phyloP scores from a whole-genome alignment of 805 yeast genomes.

The Phaffomyces thermotolerans region DNA sequence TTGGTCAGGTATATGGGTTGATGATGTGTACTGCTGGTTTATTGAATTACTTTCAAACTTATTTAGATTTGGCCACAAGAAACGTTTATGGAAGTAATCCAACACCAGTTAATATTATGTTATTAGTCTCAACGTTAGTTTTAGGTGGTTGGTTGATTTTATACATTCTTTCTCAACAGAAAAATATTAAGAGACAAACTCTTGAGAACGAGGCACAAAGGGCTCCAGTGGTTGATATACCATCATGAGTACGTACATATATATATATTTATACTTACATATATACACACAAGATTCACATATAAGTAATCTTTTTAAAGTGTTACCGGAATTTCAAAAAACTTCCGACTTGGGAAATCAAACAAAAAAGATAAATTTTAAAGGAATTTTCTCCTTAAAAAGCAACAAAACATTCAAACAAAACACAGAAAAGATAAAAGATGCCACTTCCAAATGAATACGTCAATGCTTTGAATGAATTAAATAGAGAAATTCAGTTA shows the following conservation, averaged over 20 bases:
- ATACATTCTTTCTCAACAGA: slow-evolving; percentile 30
- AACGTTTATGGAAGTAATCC: slow-evolving; percentile 66
- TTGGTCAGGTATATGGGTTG: slow-evolving; percentile 87
- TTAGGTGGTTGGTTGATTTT: slow-evolving; percentile 23
- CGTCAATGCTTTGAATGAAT: slow-evolving; percentile 50
- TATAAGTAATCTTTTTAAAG: too few relatives aligned
- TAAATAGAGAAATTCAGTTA: slow-evolving; percentile 48
- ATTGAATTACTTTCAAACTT: slow-evolving; percentile 67
- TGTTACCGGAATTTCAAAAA: too few relatives aligned
- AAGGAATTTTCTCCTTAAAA: not conserved
- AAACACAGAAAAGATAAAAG: not conserved
- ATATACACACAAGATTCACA: too few relatives aligned
- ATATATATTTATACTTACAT: too few relatives aligned
- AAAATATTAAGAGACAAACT: slow-evolving; percentile 37
- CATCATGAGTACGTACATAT: slow-evolving; percentile 23
- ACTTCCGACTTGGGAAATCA: too few relatives aligned
- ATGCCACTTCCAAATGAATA: slow-evolving; percentile 33
- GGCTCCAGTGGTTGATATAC: slow-evolving; percentile 43
- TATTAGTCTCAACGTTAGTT: slow-evolving; percentile 48
- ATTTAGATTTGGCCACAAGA: slow-evolving; percentile 67
- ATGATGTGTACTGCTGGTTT: slow-evolving; percentile 77
- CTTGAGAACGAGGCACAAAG: slow-evolving; percentile 59
- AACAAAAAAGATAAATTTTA: too few relatives aligned
- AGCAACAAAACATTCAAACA: not conserved
- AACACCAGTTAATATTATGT: slow-evolving; percentile 57